Evolutionary conservation across 352 stramenopile species (phyloP).

Genomic region (Pythium biforme): DNA sequence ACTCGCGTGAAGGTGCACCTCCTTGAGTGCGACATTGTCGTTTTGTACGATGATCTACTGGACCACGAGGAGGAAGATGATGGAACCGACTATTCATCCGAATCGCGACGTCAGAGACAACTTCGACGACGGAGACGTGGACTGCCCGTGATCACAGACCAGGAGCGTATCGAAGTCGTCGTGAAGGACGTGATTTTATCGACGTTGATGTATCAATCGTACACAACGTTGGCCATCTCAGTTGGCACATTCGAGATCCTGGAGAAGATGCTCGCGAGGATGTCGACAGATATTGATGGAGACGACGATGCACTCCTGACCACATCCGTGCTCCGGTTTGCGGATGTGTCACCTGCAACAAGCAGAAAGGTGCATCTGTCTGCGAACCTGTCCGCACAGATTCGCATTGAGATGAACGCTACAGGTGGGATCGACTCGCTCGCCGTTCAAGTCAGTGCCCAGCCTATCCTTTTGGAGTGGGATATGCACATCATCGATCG

Average conservation of each 20-base stretch:
- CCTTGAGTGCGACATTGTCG: slow-evolving; percentile 63
- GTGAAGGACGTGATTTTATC: slow-evolving; percentile 77
- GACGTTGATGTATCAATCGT: slow-evolving; percentile 50
- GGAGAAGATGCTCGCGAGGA: slow-evolving; percentile 72
- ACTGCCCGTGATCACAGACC: slow-evolving; percentile 55
- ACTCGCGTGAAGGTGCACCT: slow-evolving; percentile 78
- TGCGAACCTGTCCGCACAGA: slow-evolving; percentile 60
- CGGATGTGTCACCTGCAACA: slow-evolving; percentile 55
- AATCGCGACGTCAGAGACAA: slow-evolving; percentile 20
- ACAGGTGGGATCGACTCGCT: slow-evolving; percentile 40
- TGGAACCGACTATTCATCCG: slow-evolving; percentile 5
- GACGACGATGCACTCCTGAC: slow-evolving; percentile 61
- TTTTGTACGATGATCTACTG: slow-evolving; percentile 82
- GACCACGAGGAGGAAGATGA: slow-evolving; percentile 41
- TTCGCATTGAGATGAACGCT: slow-evolving; percentile 59
- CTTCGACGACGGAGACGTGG: slow-evolving; percentile 20
- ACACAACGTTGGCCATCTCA: slow-evolving; percentile 49
- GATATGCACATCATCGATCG: slow-evolving; percentile 88
- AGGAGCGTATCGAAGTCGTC: slow-evolving; percentile 63
- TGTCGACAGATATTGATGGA: slow-evolving; percentile 70
- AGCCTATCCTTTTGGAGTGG: slow-evolving; percentile 79
- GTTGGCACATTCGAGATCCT: slow-evolving; percentile 64
- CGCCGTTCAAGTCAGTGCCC: slow-evolving; percentile 61
- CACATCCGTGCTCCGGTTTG: slow-evolving; percentile 59
- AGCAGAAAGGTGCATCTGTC: slow-evolving; percentile 63